Evolutionary conservation across 305 asterid genomes (phyloP).

Genomic region (Fraxinus baroniana): DNA sequence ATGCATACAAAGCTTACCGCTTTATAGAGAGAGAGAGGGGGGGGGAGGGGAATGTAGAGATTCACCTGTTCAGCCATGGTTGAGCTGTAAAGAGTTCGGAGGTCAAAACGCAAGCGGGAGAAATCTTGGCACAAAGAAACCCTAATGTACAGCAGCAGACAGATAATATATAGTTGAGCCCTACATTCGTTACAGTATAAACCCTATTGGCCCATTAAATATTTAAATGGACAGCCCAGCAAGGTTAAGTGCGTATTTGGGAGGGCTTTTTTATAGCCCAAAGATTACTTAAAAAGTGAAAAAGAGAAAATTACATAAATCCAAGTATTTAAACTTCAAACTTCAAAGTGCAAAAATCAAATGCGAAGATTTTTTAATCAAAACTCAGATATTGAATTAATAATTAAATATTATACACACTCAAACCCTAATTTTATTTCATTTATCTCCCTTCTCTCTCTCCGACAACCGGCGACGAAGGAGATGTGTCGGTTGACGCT

Average conservation of each 20-base stretch:
- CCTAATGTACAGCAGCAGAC: constrained; percentile 25
- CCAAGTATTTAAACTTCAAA: no score
- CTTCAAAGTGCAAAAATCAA: no score
- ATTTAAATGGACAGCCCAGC: background rate
- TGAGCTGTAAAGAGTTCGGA: constrained; percentile 7
- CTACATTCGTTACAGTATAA: background rate
- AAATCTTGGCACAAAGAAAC: constrained; percentile 21
- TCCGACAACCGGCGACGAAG: no score
- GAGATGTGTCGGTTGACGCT: no score
- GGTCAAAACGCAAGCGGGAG: background rate
- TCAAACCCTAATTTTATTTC: no score
- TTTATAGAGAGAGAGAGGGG: background rate
- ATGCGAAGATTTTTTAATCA: no score
- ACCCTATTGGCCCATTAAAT: background rate
- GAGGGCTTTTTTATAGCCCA: background rate
- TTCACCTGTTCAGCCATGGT: constrained; percentile 66
- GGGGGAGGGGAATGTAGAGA: background rate
- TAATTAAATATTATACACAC: no score
- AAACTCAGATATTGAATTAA: no score
- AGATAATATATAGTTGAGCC: background rate
- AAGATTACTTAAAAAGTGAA: background rate
- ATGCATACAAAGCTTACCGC: background rate
- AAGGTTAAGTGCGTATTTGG: background rate
- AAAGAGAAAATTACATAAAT: no score
- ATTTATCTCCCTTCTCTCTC: no score